Evolutionary conservation across 768 basidiomycete genomes (phyloP).

Genomic region (Phaeotremella fagi): DNA sequence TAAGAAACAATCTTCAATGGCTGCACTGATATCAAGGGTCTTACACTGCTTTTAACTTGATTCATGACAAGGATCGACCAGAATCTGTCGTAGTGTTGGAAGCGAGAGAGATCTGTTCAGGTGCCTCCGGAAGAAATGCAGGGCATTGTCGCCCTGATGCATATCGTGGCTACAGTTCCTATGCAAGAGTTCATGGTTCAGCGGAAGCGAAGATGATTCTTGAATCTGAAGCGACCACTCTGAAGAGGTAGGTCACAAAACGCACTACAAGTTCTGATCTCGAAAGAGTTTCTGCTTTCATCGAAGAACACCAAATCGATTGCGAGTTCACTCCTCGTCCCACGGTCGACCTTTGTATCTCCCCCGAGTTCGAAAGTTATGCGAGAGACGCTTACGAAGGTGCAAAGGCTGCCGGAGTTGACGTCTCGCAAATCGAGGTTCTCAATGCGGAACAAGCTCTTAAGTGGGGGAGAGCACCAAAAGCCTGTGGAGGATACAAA

Average conservation of each 20-base stretch:
- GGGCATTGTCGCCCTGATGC: slow-evolving; percentile 38
- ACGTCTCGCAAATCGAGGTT: slow-evolving; percentile 10
- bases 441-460: slow-evolving; percentile 9
- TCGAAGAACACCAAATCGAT: slow-evolving; percentile 31
- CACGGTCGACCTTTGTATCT: slow-evolving; percentile 35
- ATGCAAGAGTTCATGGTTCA: slow-evolving; percentile 51
- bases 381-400: slow-evolving; percentile 21
- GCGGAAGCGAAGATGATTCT: too few relatives aligned
- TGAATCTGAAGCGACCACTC: too few relatives aligned
- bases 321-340: slow-evolving; percentile 41
- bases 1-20: slow-evolving; percentile 1
- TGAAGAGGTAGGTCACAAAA: too few relatives aligned
- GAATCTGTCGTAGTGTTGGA: slow-evolving; percentile 63
- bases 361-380: slow-evolving; percentile 32
- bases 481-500: slow-evolving; percentile 2
- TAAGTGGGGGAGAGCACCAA: neutral
- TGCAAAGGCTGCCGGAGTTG: slow-evolving; percentile 13
- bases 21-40: slow-evolving; percentile 16
- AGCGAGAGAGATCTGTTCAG: slow-evolving; percentile 59
- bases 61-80: slow-evolving; percentile 19
- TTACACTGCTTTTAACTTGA: slow-evolving; percentile 17
- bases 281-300: slow-evolving; percentile 53
- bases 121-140: slow-evolving; percentile 61
- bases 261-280: slow-evolving; percentile 31
- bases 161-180: slow-evolving; percentile 12